Evolutionary conservation across 2,329 filamentous ascomycete genomes (phyloP).

Genomic region (Myriosclerotinia scirpicola): DNA sequence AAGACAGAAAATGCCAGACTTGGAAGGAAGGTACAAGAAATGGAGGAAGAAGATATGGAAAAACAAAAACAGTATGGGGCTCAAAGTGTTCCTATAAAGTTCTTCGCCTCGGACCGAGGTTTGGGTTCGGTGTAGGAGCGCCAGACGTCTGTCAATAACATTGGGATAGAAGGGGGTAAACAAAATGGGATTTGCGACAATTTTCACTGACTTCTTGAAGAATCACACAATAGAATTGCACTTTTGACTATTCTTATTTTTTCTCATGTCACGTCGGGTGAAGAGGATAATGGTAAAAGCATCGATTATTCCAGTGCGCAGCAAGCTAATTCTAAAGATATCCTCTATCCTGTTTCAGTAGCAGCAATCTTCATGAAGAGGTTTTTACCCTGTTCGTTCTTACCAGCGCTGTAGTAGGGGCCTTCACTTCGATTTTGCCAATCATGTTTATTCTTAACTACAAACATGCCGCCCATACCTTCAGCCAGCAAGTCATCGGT

Average conservation of each 20-base stretch:
- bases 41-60: neutral
- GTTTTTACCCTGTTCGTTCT: constrained; percentile 7
- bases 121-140: too few species aligned
- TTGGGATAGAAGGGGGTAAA: neutral
- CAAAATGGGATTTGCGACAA: neutral
- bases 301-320: neutral
- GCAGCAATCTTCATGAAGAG: constrained; percentile 6
- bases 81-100: neutral
- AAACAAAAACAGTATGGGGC: neutral
- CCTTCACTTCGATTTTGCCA: constrained; percentile 20
- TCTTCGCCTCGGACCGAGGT: neutral
- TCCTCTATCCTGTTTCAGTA: neutral
- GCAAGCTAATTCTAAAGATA: too few species aligned
- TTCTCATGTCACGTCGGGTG: neutral
- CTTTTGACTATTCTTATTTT: too few species aligned
- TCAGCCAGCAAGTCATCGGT: constrained; percentile 30
- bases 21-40: neutral
- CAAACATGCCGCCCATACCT: constrained; percentile 29
- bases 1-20: neutral
- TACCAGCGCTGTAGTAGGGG: constrained; percentile 10
- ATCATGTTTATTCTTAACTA: constrained; percentile 14
- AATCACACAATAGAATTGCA: neutral
- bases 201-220: neutral
- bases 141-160: too few species aligned
- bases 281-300: neutral